Base-by-base conservation (phyloP, 1,284 basidiomycete species). In the Trametes polyzona region DNA sequence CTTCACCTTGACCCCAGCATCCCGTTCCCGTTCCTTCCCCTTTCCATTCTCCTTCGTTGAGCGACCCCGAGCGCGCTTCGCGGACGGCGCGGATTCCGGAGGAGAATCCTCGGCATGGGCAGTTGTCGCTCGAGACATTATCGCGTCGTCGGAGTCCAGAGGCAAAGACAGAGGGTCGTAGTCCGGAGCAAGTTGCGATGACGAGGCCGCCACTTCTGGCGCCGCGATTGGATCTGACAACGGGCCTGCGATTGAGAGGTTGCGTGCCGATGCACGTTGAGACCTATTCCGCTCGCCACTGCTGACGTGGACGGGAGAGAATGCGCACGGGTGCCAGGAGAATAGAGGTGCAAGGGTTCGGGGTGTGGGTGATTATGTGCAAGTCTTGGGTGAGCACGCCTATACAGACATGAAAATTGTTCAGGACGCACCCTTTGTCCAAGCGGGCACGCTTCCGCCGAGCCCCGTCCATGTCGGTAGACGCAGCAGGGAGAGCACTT, bases 261-360 rank as follows among this genome's bases (percentile, higher is more conserved):
- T 82, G 62, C 89, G 87, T 63, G 89, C 85, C 58, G 83, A 85
- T 41, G 87, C 87, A 73, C 89, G 84, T 69, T 90, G 88, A 56
- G 89, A 85, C 64, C 89, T 83, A 67, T 84, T 82, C 53, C 84
- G 81, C 35, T 78, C 75, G 65, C 77, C 72, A 63, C 86, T 87
- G 66, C 51, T 41, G 58, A 54, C 55, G 62, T 54, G 53, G 50
- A 47, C 11, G 23, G 39, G 21, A 46, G 39, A 21, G 52, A 26
- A 12, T n/a, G 48, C 49, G 49, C 6, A n/a, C 39, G n/a, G 4
- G 40, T 21, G 46, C 37, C 42, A 24, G 42, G 33, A 41, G 46
- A 48, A 43, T 46, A 41, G 47, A 51, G 24, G 21, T 33, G 57
- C 43, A 55, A 58, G 21, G 41, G 53, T 61, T 56, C 58, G 58